phyloP scores from a whole-genome alignment of 1,284 basidiomycete genomes.

The Vanrija sp. region DNA sequence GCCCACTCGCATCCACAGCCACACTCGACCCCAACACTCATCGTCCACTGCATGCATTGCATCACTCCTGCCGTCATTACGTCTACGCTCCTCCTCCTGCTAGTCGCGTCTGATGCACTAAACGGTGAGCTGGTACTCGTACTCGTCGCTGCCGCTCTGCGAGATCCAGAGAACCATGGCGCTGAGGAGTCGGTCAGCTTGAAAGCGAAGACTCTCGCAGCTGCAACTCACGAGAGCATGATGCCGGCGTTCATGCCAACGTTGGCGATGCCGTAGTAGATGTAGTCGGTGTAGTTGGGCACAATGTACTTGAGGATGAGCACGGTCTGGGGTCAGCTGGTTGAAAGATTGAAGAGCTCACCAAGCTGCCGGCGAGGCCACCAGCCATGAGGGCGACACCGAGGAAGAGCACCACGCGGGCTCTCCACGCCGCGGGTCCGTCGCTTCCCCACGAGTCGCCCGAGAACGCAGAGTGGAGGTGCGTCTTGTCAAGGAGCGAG shows the following conservation, averaged over 20 bases:
- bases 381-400: slow-evolving; percentile 97
- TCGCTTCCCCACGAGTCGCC: slow-evolving; percentile 57
- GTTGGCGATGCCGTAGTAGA: slow-evolving; percentile 91
- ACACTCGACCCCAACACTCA: too few species aligned
- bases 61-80: background rate
- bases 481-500: slow-evolving; percentile 91
- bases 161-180: slow-evolving; percentile 49
- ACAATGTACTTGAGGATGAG: slow-evolving; percentile 90
- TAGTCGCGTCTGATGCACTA: slow-evolving; percentile 18
- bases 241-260: slow-evolving; percentile 86
- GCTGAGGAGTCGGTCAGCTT: slow-evolving; percentile 19
- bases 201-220: background rate
- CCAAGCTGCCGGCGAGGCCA: slow-evolving; percentile 86
- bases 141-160: slow-evolving; percentile 49
- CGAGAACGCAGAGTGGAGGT: slow-evolving; percentile 73
- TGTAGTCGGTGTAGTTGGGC: slow-evolving; percentile 69
- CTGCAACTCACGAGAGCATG: slow-evolving; percentile 62
- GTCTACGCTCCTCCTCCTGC: background rate
- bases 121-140: slow-evolving; percentile 50
- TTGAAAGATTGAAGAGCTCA: slow-evolving; percentile 52
- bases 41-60: background rate
- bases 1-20: too few species aligned
- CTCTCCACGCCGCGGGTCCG: slow-evolving; percentile 79
- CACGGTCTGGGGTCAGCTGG: slow-evolving; percentile 60
- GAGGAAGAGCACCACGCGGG: slow-evolving; percentile 83